Evolutionary conservation across 352 stramenopile species (phyloP).

Genomic region (Globisporangium ultimum): DNA sequence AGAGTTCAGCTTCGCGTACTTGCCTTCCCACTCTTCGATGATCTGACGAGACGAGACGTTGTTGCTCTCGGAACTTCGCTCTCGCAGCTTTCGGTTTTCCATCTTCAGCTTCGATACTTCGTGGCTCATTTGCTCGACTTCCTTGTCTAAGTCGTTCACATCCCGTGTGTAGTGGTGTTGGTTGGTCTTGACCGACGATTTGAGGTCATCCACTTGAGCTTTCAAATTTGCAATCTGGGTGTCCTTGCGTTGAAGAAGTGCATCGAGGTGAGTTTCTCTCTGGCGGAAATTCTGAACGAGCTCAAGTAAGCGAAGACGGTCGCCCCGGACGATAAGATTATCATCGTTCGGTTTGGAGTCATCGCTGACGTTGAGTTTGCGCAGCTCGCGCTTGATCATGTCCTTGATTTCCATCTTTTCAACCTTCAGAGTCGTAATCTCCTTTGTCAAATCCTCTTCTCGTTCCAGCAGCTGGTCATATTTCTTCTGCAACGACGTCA

Average conservation of each 20-base stretch:
- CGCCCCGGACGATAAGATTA: constrained; percentile 21
- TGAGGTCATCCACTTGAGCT: constrained; percentile 19
- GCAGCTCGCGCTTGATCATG: constrained; percentile 41
- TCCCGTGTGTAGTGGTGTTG: constrained; percentile 12
- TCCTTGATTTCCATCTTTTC: constrained; percentile 30
- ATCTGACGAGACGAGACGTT: constrained; percentile 7
- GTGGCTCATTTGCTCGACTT: constrained; percentile 29
- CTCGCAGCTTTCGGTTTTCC: constrained; percentile 47
- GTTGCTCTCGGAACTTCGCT: constrained; percentile 8
- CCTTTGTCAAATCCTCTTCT: constrained; percentile 27
- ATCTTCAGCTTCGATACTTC: constrained; percentile 49
- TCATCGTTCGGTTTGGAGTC: constrained; percentile 7
- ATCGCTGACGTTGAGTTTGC: constrained; percentile 34
- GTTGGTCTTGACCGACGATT: constrained; percentile 5
- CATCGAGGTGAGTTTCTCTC: constrained; percentile 37
- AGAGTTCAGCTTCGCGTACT: constrained; percentile 42
- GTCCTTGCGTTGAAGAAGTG: constrained; percentile 43
- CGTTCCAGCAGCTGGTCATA: constrained; percentile 27
- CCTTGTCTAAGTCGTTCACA: constrained; percentile 17
- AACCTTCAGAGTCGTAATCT: constrained; percentile 35
- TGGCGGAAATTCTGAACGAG: constrained; percentile 42
- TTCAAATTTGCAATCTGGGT: constrained; percentile 40
- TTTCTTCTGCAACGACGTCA: constrained; percentile 25
- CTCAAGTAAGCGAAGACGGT: constrained; percentile 30
- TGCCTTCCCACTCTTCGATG: constrained; percentile 31